Conservation (phyloP, 306 rosid species). For the Cucumis hystrix region DNA sequence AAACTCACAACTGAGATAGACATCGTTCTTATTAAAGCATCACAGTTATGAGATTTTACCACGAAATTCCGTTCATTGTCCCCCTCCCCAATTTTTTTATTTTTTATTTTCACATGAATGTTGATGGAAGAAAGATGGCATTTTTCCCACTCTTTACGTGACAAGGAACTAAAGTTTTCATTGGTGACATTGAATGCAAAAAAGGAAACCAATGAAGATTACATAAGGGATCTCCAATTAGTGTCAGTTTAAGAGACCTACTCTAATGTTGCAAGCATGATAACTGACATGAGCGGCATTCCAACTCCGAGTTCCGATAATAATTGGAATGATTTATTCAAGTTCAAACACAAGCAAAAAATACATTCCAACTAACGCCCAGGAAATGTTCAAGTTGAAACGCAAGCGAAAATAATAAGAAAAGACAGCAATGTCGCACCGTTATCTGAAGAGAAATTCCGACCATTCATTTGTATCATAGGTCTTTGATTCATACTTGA, state of each 20-base stretch:
- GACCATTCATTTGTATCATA: slow-evolving; percentile 34
- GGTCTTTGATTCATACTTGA: slow-evolving; percentile 13
- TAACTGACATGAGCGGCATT: background rate
- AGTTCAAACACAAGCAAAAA: no score
- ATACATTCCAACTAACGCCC: background rate
- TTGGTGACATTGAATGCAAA: no score
- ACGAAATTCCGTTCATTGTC: background rate
- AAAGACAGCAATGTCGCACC: slow-evolving; percentile 28
- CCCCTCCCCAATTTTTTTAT: background rate
- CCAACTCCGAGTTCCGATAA: background rate
- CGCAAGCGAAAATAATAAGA: background rate
- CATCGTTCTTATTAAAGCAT: background rate
- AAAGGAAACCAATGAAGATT: background rate
- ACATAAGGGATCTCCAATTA: background rate
- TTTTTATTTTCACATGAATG: background rate
- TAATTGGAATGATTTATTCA: no score
- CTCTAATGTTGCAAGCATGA: background rate
- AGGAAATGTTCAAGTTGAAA: background rate
- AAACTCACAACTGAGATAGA: background rate
- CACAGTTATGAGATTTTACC: background rate
- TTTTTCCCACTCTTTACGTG: background rate
- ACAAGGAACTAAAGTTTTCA: background rate
- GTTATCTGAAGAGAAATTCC: slow-evolving; percentile 59
- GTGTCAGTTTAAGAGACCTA: background rate
- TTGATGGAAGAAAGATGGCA: background rate